Evolutionary conservation across 352 stramenopile genomes (phyloP), one percentile per base, ranked within the genome.

Genomic region (Phytophthora sp.): DNA sequence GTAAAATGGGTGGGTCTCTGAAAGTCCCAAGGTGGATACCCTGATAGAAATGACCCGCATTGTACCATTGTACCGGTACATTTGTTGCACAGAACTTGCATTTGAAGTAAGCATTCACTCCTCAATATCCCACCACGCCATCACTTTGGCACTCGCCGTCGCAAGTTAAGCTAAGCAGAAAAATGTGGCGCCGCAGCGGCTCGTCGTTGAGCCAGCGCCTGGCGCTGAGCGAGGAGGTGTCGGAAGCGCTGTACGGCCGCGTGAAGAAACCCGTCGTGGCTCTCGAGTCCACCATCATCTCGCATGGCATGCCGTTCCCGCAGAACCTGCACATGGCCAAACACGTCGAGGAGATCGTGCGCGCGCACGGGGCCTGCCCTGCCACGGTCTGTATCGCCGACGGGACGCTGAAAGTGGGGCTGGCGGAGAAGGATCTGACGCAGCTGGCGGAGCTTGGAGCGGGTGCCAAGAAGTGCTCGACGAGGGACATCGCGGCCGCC

Each of bases 241-340:
- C 67, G 1, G 79, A 88, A 64, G 79, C 79, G 41, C 59, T 88
- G 31, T 77, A 84, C 27, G 79, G 79, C 0, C 65, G 62, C 30
- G 29, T 33, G 12, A 80, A 73, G 51, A 75, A 57, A 36, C 87
- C 91, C 2, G 71, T 98, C 4, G 93, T 99, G 26, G 97, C 98
- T 39, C 87, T 99, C 18, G 98, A 99, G 79, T 98, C 91, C n/a
- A 99, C 98, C 47, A 99, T 99, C 75, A 98, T 99, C 58, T 98
- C 96, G 29, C 97, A 99, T 76, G 98, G 87, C 45, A 99, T 99
- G 96, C 98, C 98, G 30, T 99, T 93, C 77, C 98, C 98, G 47
- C 80, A 99, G 73, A 99, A 99, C 70, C 66, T 98, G 20, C 66
- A 98, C 56, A 94, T 98, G 76, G 97, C 95, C 8, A 74, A 78